These are phyloP conservation scores for Phaeosphaeriaceae sp. DNA, from an alignment of 2,329 filamentous ascomycete genomes.

Conservation along the genomic window DNA sequence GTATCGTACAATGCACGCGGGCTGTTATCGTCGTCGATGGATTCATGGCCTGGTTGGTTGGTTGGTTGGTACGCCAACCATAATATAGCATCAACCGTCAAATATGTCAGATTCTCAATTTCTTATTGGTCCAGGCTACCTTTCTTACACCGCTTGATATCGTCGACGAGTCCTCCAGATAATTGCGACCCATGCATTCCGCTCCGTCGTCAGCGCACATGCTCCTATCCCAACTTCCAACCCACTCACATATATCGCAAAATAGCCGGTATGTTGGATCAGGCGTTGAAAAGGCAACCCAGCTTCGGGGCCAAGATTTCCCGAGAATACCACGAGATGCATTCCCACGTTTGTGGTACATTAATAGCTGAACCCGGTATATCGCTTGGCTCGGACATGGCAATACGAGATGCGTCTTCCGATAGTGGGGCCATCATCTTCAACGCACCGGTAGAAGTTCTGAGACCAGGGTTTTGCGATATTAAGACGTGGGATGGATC, in stretches of 20 bases:
- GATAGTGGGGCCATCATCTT: not conserved
- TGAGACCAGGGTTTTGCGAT: conserved; percentile 2
- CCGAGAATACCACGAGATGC: not conserved
- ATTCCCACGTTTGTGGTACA: conserved; percentile 4
- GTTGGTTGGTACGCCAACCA: not conserved
- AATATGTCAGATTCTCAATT: not conserved
- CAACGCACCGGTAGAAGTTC: not conserved
- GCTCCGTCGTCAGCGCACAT: not conserved
- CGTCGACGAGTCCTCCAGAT: not conserved
- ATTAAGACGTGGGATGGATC: conserved; percentile 7
- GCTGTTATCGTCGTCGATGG: not conserved
- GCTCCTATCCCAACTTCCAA: no score
- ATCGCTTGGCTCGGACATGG: not conserved
- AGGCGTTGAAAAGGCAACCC: not conserved
- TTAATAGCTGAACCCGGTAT: conserved; percentile 8
- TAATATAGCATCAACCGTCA: not conserved
- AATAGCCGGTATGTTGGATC: not conserved
- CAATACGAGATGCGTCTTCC: not conserved
- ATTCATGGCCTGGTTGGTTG: not conserved
- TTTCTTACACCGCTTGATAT: not conserved
- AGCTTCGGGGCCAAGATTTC: not conserved
- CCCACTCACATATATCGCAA: not conserved
- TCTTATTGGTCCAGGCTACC: not conserved
- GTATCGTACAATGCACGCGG: not conserved
- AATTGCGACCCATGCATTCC: not conserved